A percentile compares a stretch with the other conserved stretches of the same genome.
Conservation (phyloP, 768 basidiomycete genomes). For the Galerina sulciceps region DNA sequence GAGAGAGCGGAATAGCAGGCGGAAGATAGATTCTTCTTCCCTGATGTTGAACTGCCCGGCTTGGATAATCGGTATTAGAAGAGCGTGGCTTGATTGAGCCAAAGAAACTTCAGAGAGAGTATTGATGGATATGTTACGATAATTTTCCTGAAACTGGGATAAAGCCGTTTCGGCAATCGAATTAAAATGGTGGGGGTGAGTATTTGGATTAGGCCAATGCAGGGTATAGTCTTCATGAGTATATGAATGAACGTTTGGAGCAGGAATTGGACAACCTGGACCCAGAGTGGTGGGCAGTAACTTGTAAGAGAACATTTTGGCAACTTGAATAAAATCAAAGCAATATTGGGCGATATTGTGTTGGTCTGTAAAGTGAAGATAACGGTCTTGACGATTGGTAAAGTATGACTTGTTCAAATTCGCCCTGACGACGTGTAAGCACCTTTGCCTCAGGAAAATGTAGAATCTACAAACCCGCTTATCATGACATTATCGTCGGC, state of each 20-base stretch:
- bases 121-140: conserved; percentile 17
- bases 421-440: conserved; percentile 56
- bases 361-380: conserved; percentile 73
- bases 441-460: neutral
- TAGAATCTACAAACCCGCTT: conserved; percentile 67
- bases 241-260: conserved; percentile 31
- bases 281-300: conserved; percentile 34
- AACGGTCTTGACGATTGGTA: conserved; percentile 93
- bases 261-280: neutral
- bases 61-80: conserved; percentile 85
- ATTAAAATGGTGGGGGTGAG: conserved; percentile 75
- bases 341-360: conserved; percentile 80
- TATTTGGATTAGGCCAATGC: conserved; percentile 67
- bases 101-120: neutral
- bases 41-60: conserved; percentile 85
- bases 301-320: conserved; percentile 75
- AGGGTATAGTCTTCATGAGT: conserved; percentile 51
- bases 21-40: conserved; percentile 77
- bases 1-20: conserved; percentile 60
- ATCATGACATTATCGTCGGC: conserved; percentile 92
- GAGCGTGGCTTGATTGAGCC: conserved; percentile 34
- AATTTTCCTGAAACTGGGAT: conserved; percentile 58
- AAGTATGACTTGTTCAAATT: conserved; percentile 95
- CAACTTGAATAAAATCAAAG: conserved; percentile 70
- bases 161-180: conserved; percentile 60